Base-by-base conservation (phyloP, 2,329 filamentous ascomycete genomes). In the Sclerotinia glacialis region DNA sequence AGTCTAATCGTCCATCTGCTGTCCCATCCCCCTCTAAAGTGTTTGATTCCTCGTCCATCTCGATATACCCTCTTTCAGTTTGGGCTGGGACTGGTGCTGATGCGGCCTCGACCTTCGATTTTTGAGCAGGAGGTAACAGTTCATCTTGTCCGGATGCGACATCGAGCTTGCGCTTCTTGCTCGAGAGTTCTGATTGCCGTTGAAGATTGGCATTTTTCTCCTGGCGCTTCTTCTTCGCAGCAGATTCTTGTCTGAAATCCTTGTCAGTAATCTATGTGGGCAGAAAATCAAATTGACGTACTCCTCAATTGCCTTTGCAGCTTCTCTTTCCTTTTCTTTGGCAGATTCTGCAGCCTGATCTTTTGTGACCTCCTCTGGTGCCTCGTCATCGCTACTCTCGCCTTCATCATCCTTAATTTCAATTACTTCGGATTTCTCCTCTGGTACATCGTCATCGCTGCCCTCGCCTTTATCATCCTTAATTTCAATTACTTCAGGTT, bases 381-480 rank as follows among this genome's bases (percentile, higher is more conserved):
- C 74, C 67, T 76, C 74, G 60, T 76, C 72, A 31, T 76, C 74
- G 55, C 72, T 74, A n/a, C 65, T 66, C 37, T 69, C 70, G 6
- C 71, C 71, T 6, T 68, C 69, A 11, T 60, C 37, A 5, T 61
- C 63, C n/a, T 23, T 18, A 12, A 28, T 14, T 5, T 69, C 46
- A n/a, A n/a, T n/a, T n/a, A n/a, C n/a, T n/a, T n/a, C n/a, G n/a
- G n/a, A n/a, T n/a, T n/a, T 26, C 28, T 71, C 73, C 63, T 76
- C 74, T 50, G 74, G 74, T 14, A 73, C 74, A 67, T 76, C 74
- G 60, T 76, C 72, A 31, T 76, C 74, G 55, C 72, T 74, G 21
- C 65, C 65, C 37, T 69, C 70, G 6, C 71, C 71, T 6, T 68
- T 69, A 11, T 60, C 37, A 5, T 61, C 63, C n/a, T 23, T 16